Percentiles rank a stretch among this genome's conserved stretches.
Conservation (phyloP, 2,329 filamentous ascomycete species). For the Xenoacremonium recifei region DNA sequence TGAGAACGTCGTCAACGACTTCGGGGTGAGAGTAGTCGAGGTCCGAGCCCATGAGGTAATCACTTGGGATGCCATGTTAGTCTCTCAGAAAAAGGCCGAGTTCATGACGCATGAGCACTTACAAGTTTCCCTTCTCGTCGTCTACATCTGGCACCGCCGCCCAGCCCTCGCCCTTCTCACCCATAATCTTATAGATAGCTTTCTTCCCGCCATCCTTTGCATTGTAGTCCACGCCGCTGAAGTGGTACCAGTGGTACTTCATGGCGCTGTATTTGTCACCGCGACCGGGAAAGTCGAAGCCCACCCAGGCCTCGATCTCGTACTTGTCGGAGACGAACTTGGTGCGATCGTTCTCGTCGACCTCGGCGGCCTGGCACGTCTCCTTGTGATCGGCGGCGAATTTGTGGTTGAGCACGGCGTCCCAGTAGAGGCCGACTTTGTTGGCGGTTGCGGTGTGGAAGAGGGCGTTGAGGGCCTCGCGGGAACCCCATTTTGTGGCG, state of each 20-base stretch:
- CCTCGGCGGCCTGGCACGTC: conserved; percentile 60
- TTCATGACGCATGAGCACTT: conserved; percentile 27
- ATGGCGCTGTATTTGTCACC: conserved; percentile 59
- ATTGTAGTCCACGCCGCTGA: conserved; percentile 69
- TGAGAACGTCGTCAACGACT: conserved; percentile 61
- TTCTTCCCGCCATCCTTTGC: conserved; percentile 51
- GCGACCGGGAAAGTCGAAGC: conserved; percentile 66
- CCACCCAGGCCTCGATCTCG: conserved; percentile 69
- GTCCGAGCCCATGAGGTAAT: conserved; percentile 72
- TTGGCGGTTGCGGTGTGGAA: conserved; percentile 50
- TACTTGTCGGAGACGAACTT: conserved; percentile 55
- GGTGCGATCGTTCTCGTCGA: conserved; percentile 60
- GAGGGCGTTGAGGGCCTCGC: conserved; percentile 59
- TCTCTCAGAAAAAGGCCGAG: conserved; percentile 61
- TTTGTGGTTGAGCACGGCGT: conserved; percentile 74
- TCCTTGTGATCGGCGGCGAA: conserved; percentile 69
- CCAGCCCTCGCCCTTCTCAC: conserved; percentile 61
- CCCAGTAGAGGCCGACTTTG: conserved; percentile 65
- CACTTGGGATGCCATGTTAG: too few relatives aligned
- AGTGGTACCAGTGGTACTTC: conserved; percentile 70
- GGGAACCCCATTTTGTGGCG: conserved; percentile 69
- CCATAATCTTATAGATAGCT: conserved; percentile 68
- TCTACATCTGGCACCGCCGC: conserved; percentile 57
- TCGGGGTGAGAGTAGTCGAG: conserved; percentile 64
- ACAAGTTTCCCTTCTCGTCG: conserved; percentile 62